Conservation (phyloP, 768 basidiomycete genomes). For the Naganishia vaughanmartiniae region DNA sequence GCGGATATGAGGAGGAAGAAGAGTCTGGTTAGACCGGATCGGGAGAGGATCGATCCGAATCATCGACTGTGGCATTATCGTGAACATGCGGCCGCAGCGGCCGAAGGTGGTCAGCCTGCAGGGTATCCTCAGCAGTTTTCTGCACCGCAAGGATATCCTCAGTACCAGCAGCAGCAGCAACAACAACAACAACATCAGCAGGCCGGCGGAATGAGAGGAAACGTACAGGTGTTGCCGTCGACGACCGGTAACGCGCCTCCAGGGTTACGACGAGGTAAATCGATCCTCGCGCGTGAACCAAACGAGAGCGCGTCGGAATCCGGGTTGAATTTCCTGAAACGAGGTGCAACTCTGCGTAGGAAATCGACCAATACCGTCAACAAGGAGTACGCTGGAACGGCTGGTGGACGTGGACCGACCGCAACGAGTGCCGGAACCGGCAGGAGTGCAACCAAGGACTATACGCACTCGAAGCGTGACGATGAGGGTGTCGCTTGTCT, state of each 20-base stretch:
- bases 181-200: not conserved
- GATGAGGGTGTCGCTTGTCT: slow-evolving; percentile 54
- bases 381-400: slow-evolving; percentile 48
- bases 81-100: slow-evolving; percentile 65
- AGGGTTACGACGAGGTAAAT: slow-evolving; percentile 75
- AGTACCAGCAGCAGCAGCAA: not conserved
- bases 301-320: slow-evolving; percentile 73
- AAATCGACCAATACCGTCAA: slow-evolving; percentile 56
- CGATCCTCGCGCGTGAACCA: slow-evolving; percentile 76
- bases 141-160: not conserved
- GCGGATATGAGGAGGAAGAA: slow-evolving; percentile 68
- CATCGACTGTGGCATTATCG: slow-evolving; percentile 95
- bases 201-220: slow-evolving; percentile 20
- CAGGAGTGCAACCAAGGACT: not conserved
- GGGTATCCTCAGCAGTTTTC: not conserved
- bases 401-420: not conserved
- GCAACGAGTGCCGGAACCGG: slow-evolving; percentile 18
- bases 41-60: slow-evolving; percentile 92
- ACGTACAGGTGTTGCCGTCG: slow-evolving; percentile 18
- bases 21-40: slow-evolving; percentile 84
- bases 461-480: slow-evolving; percentile 17
- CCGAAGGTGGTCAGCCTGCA: not conserved
- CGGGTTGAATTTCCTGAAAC: slow-evolving; percentile 88
- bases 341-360: slow-evolving; percentile 73
- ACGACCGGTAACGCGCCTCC: slow-evolving; percentile 40